These are phyloP conservation scores for Moesziomyces antarcticus DNA, from an alignment of 1,284 basidiomycete species.

Conservation along the genomic window DNA sequence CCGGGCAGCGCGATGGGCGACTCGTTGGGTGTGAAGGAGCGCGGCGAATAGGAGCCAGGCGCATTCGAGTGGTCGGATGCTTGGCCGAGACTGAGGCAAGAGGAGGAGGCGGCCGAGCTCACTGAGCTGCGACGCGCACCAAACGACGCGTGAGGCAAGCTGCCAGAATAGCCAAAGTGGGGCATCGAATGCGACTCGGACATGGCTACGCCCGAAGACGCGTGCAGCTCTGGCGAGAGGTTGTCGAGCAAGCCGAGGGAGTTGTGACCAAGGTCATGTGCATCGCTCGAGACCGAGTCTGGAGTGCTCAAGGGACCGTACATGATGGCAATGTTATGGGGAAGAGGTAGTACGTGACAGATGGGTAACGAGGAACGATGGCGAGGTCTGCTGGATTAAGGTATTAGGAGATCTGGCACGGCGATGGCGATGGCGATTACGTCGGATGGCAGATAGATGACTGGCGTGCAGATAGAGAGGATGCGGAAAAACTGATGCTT, in stretches of 20 bases:
- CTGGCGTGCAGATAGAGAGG: neutral
- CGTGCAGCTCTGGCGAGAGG: slow-evolving; percentile 23
- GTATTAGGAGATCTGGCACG: neutral
- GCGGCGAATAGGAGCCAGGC: slow-evolving; percentile 38
- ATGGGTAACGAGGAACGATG: neutral
- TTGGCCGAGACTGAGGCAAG: slow-evolving; percentile 32
- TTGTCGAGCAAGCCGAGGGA: slow-evolving; percentile 44
- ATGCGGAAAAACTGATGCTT: slow-evolving; percentile 8
- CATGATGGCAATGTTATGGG: slow-evolving; percentile 14
- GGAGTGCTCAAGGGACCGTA: slow-evolving; percentile 17
- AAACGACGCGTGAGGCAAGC: slow-evolving; percentile 16
- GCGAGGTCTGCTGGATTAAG: neutral
- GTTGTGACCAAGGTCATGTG: slow-evolving; percentile 24
- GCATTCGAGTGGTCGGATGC: slow-evolving; percentile 24
- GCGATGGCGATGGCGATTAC: slow-evolving; percentile 2
- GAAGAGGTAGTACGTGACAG: neutral
- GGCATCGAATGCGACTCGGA: slow-evolving; percentile 44
- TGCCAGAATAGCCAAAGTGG: slow-evolving; percentile 9
- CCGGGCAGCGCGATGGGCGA: slow-evolving; percentile 45
- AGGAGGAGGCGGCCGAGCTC: slow-evolving; percentile 43
- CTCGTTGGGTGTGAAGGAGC: slow-evolving; percentile 41
- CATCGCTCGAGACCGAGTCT: slow-evolving; percentile 1
- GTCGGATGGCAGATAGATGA: slow-evolving; percentile 13
- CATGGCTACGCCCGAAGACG: slow-evolving; percentile 28
- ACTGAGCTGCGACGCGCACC: slow-evolving; percentile 34